Evolutionary conservation across 2,329 filamentous ascomycete species (phyloP), one percentile per base, ranked within the genome.

Genomic region (Chaetoscypha palmicola): DNA sequence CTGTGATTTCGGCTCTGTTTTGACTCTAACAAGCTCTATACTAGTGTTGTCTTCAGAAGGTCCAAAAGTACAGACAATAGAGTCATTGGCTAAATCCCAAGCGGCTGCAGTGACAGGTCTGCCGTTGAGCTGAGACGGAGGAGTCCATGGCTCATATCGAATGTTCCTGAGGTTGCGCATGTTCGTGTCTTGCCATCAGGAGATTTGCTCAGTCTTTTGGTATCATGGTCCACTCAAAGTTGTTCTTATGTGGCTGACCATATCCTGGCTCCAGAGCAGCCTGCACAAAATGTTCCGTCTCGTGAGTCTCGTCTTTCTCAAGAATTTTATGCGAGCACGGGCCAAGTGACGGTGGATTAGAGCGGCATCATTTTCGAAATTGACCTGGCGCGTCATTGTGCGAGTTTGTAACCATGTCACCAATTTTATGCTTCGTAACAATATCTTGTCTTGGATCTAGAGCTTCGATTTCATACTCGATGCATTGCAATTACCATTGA

Each of bases 101-200:
- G 88, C 84, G 45, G 82, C 79, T 22, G 88, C 83, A 41, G 86
- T 83, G 58, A 92, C 71, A 51, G 75, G 72, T 45, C 81, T 68
- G 30, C 49, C 55, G 14, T 53, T 41, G 34, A 59, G 57, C 48
- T 77, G 72, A 50, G 73, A 65, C 41, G 74, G 71, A 51, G 80
- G 70, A 55, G 69, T 74, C 68, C 81, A 81, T 62, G 77, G 71
- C 56, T 76, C 74, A 62, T 86, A 81, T 61, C 76, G 79, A 58
- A 89, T 79, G 63, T 82, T 89, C 66, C 79, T 83, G 57, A 97
- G 74, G 66, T 96, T 97, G 62, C 87, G 83, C 91, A 97, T 97
- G 33, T 56, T 61, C 16, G 30, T 30, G 34, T 38, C 41, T 34
- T 26, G 21, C 21, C 20, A 19, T 28, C 7, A 21, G 14, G 14